These are phyloP conservation scores for Colletotrichum orbiculare DNA, from an alignment of 2,329 filamentous ascomycete species.

Conservation along the genomic window DNA sequence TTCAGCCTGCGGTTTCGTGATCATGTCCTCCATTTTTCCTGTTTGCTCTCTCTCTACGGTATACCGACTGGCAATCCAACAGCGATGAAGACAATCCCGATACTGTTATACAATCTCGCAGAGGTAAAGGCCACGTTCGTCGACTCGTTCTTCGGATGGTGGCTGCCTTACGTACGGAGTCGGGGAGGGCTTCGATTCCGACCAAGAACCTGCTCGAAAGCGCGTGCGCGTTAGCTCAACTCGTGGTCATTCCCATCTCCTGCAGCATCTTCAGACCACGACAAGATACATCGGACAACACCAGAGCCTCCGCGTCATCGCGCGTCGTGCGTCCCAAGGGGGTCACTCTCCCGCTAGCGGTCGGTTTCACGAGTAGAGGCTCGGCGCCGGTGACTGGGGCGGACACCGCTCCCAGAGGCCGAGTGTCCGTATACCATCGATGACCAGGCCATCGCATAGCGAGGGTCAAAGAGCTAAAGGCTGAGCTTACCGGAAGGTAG, in stretches of 20 bases:
- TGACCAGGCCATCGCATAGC: background rate
- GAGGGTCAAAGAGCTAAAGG: background rate
- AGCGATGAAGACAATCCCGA: background rate
- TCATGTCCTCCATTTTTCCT: conserved; percentile 4
- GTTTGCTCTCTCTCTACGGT: background rate
- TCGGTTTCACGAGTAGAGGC: conserved; percentile 43
- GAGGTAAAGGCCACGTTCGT: background rate
- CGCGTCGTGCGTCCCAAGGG: background rate
- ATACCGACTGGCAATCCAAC: background rate
- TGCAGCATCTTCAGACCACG: background rate
- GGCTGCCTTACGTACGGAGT: conserved; percentile 25
- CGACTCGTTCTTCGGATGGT: background rate
- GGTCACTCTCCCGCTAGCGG: conserved; percentile 38
- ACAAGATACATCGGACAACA: background rate
- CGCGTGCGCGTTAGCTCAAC: conserved; percentile 23
- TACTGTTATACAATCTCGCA: background rate
- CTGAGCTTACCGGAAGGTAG: conserved; percentile 30
- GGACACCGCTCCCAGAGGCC: conserved; percentile 4
- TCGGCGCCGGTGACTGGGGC: conserved; percentile 24
- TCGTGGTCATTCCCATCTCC: background rate
- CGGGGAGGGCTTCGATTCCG: conserved; percentile 31
- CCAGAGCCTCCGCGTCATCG: conserved; percentile 17
- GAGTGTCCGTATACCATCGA: background rate
- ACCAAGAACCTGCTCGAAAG: conserved; percentile 32
- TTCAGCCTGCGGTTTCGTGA: background rate